Evolutionary conservation across 2,329 filamentous ascomycete genomes (phyloP), one percentile per base, ranked within the genome.

Genomic region (Daldinia sp.): DNA sequence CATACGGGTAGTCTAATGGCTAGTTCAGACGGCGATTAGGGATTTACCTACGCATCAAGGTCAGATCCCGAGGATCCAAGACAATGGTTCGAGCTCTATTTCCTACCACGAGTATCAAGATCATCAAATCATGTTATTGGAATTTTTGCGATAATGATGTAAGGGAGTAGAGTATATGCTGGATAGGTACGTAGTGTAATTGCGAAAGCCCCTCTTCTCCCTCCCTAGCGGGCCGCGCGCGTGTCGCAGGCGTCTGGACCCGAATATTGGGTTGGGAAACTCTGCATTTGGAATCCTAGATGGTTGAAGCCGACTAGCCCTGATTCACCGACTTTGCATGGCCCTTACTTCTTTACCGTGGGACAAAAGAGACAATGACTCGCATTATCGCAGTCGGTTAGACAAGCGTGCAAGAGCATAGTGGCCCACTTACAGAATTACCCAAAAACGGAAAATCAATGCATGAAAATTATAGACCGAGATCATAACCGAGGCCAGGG

Each of bases 271-370:
- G 66, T 69, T 60, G 18, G 30, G 37, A 59, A 39, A 35, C 13
- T 26, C 30, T 63, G 39, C 42, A 51, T 46, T 50, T 63, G 42
- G 42, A 63, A 63, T 57, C 39, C 30, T 30, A 61, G 55, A 58
- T 18, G 48, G 30, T 7, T 62, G 51, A 69, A 69, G 35, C 50
- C 18, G 33, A 48, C 33, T 62, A 57, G 57, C 55, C 42, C 53
- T 61, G 39, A 54, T 65, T 71, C 69, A 71, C 65, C 66, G 66
- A 67, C 63, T 60, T 53, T 71, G 66, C 64, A 64, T 62, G 37
- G 58, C 65, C 65, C 66, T 71, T 71, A 58, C 68, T 41, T 69
- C 60, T 56, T 53, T 9, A 60, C 55, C 57, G 46, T 41, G 50
- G 20, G 20, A 60, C 51, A 15, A 46, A 37, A 60, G 33, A 48